phyloP scores from a whole-genome alignment of 176 grass and related monocot species.

The Rhynchospora pubera region DNA sequence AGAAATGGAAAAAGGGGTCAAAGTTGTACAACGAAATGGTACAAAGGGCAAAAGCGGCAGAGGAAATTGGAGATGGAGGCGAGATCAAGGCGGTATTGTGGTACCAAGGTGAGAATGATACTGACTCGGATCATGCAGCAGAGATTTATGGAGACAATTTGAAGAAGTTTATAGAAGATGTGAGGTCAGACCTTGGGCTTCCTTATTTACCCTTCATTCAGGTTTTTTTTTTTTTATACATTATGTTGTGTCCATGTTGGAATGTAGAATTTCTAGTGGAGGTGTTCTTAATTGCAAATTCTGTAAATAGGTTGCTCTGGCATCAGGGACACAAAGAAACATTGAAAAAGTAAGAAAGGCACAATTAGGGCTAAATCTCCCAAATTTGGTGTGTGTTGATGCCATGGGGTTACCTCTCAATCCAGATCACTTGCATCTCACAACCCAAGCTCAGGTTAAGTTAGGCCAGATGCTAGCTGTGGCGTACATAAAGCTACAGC shows the following conservation, averaged over 20 bases:
- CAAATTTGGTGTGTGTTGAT: conserved; percentile 78
- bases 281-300: conserved; percentile 16
- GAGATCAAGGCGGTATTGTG: conserved; percentile 76
- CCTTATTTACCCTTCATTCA: conserved; percentile 78
- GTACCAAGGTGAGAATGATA: conserved; percentile 95
- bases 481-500: conserved; percentile 38
- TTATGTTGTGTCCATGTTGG: neutral
- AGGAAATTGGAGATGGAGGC: conserved; percentile 18
- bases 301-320: conserved; percentile 67
- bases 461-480: conserved; percentile 76
- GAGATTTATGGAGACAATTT: conserved; percentile 43
- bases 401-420: conserved; percentile 58
- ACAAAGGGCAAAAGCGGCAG: conserved; percentile 37
- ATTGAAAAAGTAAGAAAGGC: conserved; percentile 68
- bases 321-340: conserved; percentile 55
- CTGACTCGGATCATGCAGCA: conserved; percentile 29
- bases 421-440: conserved; percentile 68
- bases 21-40: conserved; percentile 75
- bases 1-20: conserved; percentile 61
- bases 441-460: conserved; percentile 63
- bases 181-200: conserved; percentile 54
- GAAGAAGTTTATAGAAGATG: conserved; percentile 48
- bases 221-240: conserved; percentile 18
- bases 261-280: neutral
- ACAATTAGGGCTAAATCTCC: conserved; percentile 51